A percentile compares a stretch with the other conserved stretches of the same genome.
These are phyloP conservation scores for Talaromyces rugulosus DNA, from an alignment of 2,329 filamentous ascomycete species.

Conservation along the genomic window DNA sequence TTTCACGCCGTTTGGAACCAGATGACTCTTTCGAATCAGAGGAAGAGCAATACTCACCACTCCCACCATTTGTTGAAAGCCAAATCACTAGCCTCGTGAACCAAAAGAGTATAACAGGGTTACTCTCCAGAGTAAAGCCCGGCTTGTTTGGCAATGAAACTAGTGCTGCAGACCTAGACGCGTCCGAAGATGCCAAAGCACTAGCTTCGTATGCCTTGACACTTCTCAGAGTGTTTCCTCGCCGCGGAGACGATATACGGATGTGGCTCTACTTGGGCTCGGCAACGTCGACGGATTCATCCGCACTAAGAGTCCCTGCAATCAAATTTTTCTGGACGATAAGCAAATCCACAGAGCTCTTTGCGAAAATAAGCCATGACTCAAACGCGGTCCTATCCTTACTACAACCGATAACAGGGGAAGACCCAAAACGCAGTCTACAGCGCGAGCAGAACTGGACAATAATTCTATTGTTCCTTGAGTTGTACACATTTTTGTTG, in stretches of 20 bases:
- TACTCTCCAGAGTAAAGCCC: constrained; percentile 46
- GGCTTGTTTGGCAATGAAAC: not conserved
- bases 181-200: constrained; percentile 61
- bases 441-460: constrained; percentile 70
- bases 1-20: constrained; percentile 48
- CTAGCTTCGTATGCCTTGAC: constrained; percentile 84
- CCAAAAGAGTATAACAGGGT: constrained; percentile 65
- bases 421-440: constrained; percentile 37
- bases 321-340: constrained; percentile 83
- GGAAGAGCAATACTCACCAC: constrained; percentile 24
- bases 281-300: constrained; percentile 40
- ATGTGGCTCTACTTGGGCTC: constrained; percentile 88
- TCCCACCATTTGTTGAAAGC: constrained; percentile 55
- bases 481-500: constrained; percentile 88
- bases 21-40: constrained; percentile 28
- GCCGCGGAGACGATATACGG: constrained; percentile 77
- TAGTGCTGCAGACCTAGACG: constrained; percentile 22
- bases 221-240: constrained; percentile 78
- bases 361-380: constrained; percentile 53
- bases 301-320: constrained; percentile 52
- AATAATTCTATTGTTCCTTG: constrained; percentile 82
- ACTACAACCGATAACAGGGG: constrained; percentile 41
- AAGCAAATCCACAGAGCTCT: constrained; percentile 54
- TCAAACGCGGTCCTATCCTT: constrained; percentile 56
- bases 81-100: constrained; percentile 70